Evolutionary conservation across 1,284 basidiomycete species (phyloP).

Genomic region (Ceratobasidium sp.): DNA sequence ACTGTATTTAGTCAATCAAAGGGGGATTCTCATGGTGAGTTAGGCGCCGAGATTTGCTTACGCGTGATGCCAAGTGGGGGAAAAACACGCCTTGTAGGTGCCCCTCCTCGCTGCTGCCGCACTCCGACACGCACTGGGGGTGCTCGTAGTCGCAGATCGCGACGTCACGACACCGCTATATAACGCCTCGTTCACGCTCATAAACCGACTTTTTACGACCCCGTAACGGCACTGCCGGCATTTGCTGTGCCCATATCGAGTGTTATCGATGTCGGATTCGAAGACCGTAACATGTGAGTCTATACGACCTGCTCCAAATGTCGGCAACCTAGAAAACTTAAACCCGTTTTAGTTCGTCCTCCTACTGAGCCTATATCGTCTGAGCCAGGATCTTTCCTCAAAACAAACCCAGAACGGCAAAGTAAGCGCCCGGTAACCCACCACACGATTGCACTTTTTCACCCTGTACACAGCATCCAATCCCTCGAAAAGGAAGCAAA

Average conservation of each 20-base stretch:
- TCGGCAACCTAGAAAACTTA: not conserved
- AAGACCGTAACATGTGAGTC: conserved; percentile 40
- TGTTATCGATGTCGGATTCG: conserved; percentile 31
- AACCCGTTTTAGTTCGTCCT: conserved; percentile 10
- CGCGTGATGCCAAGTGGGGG: conserved; percentile 12
- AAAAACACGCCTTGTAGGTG: conserved; percentile 1
- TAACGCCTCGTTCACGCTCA: conserved; percentile 21
- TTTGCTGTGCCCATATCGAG: conserved; percentile 30
- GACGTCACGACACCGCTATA: conserved; percentile 43
- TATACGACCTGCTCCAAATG: too few relatives aligned
- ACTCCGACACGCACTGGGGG: conserved; percentile 21
- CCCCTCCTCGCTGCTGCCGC: conserved; percentile 28
- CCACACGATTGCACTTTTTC: not conserved
- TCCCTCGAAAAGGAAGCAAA: conserved; percentile 39
- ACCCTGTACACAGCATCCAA: conserved; percentile 13
- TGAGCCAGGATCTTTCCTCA: conserved; percentile 29
- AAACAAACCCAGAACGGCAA: conserved; percentile 13
- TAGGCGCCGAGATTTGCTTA: conserved; percentile 11
- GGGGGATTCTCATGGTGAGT: not conserved
- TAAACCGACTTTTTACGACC: conserved; percentile 44
- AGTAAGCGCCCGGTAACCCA: conserved; percentile 10
- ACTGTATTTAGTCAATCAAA: conserved; percentile 6
- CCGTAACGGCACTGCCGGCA: conserved; percentile 44
- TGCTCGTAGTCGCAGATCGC: conserved; percentile 31
- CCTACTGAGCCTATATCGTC: conserved; percentile 17